Percentiles rank a stretch among this genome's conserved stretches.
These are phyloP conservation scores for Pleurotus citrinopileatus DNA, from an alignment of 768 basidiomycete species.

Conservation along the genomic window DNA sequence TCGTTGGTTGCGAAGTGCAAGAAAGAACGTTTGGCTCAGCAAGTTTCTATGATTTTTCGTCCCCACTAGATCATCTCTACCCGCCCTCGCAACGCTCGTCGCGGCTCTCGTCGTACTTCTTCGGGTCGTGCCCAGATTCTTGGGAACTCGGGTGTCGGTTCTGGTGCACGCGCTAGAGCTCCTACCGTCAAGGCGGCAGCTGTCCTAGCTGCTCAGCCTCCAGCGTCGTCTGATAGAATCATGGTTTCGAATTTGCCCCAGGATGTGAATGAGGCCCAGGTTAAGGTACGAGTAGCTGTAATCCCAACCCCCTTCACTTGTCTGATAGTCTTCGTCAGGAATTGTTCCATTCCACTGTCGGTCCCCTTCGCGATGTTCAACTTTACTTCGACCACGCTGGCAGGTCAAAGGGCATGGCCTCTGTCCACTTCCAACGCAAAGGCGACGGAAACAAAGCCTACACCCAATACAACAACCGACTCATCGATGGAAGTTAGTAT, in stretches of 20 bases:
- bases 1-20: constrained; percentile 4
- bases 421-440: constrained; percentile 79
- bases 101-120: constrained; percentile 38
- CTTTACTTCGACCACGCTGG: constrained; percentile 84
- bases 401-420: constrained; percentile 87
- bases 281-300: constrained; percentile 58
- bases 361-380: constrained; percentile 78
- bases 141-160: constrained; percentile 47
- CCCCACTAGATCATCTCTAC: constrained; percentile 60
- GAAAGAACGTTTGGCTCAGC: constrained; percentile 11
- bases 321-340: constrained; percentile 54
- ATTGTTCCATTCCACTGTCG: constrained; percentile 88
- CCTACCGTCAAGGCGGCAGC: constrained; percentile 40
- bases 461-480: constrained; percentile 93
- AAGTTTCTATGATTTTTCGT: constrained; percentile 18
- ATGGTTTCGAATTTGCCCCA: constrained; percentile 91
- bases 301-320: constrained; percentile 7
- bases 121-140: constrained; percentile 59
- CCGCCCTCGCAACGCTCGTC: constrained; percentile 51
- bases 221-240: constrained; percentile 81
- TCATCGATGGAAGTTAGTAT: constrained; percentile 99
- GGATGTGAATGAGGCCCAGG: constrained; percentile 91
- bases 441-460: constrained; percentile 93
- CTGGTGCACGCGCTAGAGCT: constrained; percentile 51
- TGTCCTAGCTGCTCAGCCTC: constrained; percentile 32